phyloP scores from a whole-genome alignment of 2,329 filamentous ascomycete species.

The Xylaria hypoxylon region DNA sequence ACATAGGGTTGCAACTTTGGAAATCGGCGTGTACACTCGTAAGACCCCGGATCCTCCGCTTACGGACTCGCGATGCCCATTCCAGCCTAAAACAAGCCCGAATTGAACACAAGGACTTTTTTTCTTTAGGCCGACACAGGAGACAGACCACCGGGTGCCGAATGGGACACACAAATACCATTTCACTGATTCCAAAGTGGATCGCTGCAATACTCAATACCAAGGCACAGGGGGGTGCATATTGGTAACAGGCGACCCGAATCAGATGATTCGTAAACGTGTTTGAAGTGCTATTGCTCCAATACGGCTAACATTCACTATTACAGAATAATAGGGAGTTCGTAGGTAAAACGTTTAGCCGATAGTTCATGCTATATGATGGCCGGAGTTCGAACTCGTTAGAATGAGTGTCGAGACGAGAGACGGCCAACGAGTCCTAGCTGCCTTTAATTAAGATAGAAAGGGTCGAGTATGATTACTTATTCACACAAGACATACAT shows the following conservation, averaged over 20 bases:
- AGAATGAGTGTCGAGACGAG: conserved; percentile 1
- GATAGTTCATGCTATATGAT: conserved; percentile 3
- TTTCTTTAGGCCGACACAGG: background rate
- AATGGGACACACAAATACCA: conserved; percentile 1
- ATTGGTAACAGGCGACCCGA: conserved; percentile 36
- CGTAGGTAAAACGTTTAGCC: background rate
- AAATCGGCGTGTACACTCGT: conserved; percentile 3
- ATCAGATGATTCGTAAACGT: conserved; percentile 37
- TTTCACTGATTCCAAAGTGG: conserved; percentile 14
- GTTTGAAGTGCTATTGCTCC: conserved; percentile 37
- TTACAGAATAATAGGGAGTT: background rate
- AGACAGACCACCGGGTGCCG: conserved; percentile 8
- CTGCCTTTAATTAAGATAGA: background rate
- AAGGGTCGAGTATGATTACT: background rate
- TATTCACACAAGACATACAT: background rate
- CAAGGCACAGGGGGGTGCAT: conserved; percentile 17
- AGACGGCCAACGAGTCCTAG: background rate
- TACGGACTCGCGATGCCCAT: background rate
- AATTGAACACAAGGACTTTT: background rate
- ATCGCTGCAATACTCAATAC: conserved; percentile 6
- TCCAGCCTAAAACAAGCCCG: background rate
- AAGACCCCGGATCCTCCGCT: background rate
- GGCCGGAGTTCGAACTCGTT: background rate
- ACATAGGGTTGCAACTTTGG: background rate
- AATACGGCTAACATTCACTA: background rate